Conservation (phyloP, 2,329 filamentous ascomycete genomes). For the Hypoxylon rubiginosum region DNA sequence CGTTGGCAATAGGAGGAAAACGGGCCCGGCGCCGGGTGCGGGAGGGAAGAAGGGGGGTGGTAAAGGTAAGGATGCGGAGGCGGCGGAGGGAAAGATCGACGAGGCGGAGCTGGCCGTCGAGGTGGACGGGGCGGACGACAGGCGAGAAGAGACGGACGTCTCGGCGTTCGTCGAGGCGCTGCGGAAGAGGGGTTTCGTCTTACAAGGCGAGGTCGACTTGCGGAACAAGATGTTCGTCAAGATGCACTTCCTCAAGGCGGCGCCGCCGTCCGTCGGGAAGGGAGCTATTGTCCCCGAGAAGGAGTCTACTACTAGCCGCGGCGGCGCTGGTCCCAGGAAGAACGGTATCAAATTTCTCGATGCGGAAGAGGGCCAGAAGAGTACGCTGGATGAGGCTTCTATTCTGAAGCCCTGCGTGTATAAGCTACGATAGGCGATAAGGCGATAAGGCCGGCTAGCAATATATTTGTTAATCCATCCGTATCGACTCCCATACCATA, state of each 20-base stretch:
- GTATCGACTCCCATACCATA: slow-evolving; percentile 7
- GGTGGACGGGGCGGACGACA: slow-evolving; percentile 76
- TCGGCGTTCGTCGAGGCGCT: slow-evolving; percentile 88
- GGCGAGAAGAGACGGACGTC: slow-evolving; percentile 83
- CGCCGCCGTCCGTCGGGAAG: slow-evolving; percentile 81
- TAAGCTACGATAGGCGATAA: slow-evolving; percentile 81
- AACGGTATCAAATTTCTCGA: slow-evolving; percentile 71
- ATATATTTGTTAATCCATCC: slow-evolving; percentile 16
- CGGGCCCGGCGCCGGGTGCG: slow-evolving; percentile 47
- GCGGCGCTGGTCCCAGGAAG: slow-evolving; percentile 49
- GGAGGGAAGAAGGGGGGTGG: slow-evolving; percentile 51
- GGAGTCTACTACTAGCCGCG: slow-evolving; percentile 27
- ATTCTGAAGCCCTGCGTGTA: slow-evolving; percentile 96
- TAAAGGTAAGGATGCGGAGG: slow-evolving; percentile 60
- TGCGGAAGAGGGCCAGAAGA: slow-evolving; percentile 67
- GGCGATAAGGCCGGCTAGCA: slow-evolving; percentile 1
- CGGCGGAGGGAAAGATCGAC: slow-evolving; percentile 63
- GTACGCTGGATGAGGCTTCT: slow-evolving; percentile 72
- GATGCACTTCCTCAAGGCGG: slow-evolving; percentile 94
- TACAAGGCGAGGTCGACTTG: slow-evolving; percentile 82
- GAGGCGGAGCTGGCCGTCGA: slow-evolving; percentile 74
- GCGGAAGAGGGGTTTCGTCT: slow-evolving; percentile 83
- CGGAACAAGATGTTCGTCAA: slow-evolving; percentile 98
- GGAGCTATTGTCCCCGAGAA: slow-evolving; percentile 62
- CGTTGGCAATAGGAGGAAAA: slow-evolving; percentile 76